Evolutionary conservation across 2,329 filamentous ascomycete genomes (phyloP).

Genomic region (Allantophomopsis cytisporea): DNA sequence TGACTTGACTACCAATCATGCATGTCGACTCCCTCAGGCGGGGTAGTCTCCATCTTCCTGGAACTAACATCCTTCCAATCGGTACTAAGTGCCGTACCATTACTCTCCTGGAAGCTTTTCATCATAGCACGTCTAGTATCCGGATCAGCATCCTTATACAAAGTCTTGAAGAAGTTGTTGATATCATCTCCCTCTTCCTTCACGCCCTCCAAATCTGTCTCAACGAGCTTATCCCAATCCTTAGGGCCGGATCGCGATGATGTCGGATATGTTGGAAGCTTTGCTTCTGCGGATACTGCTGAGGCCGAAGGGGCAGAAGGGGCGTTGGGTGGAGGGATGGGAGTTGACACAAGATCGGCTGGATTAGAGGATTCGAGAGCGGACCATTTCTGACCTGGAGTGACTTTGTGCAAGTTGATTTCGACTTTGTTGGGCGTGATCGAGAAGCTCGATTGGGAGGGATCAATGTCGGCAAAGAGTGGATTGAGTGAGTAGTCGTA

Average conservation of each 20-base stretch:
- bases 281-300: constrained; percentile 6
- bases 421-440: constrained; percentile 74
- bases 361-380: constrained; percentile 12
- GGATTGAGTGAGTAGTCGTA: constrained; percentile 52
- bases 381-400: constrained; percentile 27
- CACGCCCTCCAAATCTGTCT: constrained; percentile 35
- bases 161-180: constrained; percentile 77
- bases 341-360: background rate
- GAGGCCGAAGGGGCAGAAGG: constrained; percentile 4
- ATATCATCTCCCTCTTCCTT: constrained; percentile 50
- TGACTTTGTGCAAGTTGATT: constrained; percentile 55
- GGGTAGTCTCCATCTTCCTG: constrained; percentile 55
- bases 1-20: constrained; percentile 45
- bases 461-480: constrained; percentile 52
- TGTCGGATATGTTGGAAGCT: constrained; percentile 61
- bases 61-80: constrained; percentile 75
- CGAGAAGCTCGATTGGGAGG: constrained; percentile 41
- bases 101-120: constrained; percentile 92
- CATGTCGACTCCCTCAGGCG: constrained; percentile 65
- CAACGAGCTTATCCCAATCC: constrained; percentile 76
- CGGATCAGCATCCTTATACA: constrained; percentile 64
- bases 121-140: constrained; percentile 90
- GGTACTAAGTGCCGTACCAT: constrained; percentile 83
- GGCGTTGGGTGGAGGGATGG: constrained; percentile 4
- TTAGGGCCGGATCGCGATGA: constrained; percentile 75